Conservation (phyloP, 257 asterid genomes). For the Mentha longifolia region DNA sequence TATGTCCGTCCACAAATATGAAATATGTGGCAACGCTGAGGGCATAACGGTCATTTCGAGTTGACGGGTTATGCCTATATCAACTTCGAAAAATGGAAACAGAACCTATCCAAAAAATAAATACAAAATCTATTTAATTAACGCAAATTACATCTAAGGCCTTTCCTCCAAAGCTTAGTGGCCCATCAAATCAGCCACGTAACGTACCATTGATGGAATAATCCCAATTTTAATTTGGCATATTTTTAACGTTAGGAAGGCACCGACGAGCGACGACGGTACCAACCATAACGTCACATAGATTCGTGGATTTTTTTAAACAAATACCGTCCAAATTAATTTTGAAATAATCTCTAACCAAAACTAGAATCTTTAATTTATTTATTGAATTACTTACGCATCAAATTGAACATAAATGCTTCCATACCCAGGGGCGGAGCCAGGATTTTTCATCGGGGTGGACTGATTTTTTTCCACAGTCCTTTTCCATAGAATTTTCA, state of each 20-base stretch:
- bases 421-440: too few relatives aligned
- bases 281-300: slow-evolving; percentile 25
- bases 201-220: neutral
- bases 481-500: too few relatives aligned
- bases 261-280: slow-evolving; percentile 36
- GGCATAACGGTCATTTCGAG: neutral
- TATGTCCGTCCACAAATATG: neutral
- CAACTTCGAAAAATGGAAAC: slow-evolving; percentile 7
- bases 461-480: too few relatives aligned
- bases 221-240: slow-evolving; percentile 13
- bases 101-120: slow-evolving; percentile 16
- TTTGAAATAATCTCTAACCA: neutral
- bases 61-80: neutral
- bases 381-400: neutral
- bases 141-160: slow-evolving; percentile 20
- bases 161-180: slow-evolving; percentile 23
- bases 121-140: neutral
- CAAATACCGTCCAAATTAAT: neutral
- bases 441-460: too few relatives aligned
- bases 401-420: neutral
- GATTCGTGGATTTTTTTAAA: neutral
- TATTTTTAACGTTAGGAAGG: slow-evolving; percentile 17
- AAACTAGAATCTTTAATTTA: neutral
- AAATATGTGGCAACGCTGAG: neutral
- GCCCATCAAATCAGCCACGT: slow-evolving; percentile 29